Base-by-base conservation (phyloP, 129 eudicot species). In the Escallonia herrerae region DNA sequence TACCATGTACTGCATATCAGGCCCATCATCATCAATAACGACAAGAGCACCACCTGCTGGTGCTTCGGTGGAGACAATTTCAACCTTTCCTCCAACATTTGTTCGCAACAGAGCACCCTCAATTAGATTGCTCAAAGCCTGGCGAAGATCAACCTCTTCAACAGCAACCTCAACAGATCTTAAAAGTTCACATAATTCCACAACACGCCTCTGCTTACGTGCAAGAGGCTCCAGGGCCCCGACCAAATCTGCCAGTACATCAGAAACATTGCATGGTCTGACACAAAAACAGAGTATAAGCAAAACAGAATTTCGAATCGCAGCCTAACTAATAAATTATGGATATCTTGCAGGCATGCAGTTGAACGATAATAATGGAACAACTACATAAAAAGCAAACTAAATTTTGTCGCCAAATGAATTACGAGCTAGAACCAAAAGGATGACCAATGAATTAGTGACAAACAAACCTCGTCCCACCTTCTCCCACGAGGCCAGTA, bases 1-100 rank as follows among this genome's bases (percentile, higher is more conserved):
- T 78, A 93, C 98, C 99, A 93, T 93, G 72, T 89, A 89, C 72
- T 88, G 99, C 99, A 93, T 93, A 69, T 93, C 99, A 33, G 95
- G 99, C 44, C 99, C 99, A 70, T 93, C 90, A 72, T 93, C 99
- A 52, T 93, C 99, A 38, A 93, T 84, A 59, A 89, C 74, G 42
- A 93, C 75, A 40, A 93, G 95, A 63, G 81, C 90, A 58, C 93
- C 99, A 7, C 99, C 99, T 33, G 96, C 95, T 44, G 96, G 99
- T 8, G 99, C 91, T 65, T 63, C 66, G 2, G 90, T 77, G 61
- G 90, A 86, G 40, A 82, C 66, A 9, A 93, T 86, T 69, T 88
- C 91, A 52, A 93, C 79, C 72, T 77, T 86, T 70, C 99, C 97
- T 50, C 93, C 95, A 49, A 84, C 87, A 70, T 78, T 78, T 5